These are phyloP conservation scores for Candida tammaniensis DNA, from an alignment of 805 yeast genomes.

Conservation along the genomic window DNA sequence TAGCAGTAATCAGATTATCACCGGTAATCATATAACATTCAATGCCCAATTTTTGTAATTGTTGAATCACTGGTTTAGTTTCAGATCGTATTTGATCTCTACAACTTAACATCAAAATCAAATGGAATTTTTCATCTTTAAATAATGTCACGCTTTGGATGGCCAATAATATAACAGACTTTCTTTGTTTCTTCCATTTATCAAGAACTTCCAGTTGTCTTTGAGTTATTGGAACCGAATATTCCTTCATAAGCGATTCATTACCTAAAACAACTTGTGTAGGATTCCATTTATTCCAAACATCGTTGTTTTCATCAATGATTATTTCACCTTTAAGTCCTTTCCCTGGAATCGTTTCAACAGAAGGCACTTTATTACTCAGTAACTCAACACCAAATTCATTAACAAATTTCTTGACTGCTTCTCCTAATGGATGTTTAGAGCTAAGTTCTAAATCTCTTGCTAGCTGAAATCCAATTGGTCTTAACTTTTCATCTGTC, in stretches of 20 bases:
- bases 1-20: constrained; percentile 65
- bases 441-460: constrained; percentile 62
- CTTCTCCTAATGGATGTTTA: constrained; percentile 65
- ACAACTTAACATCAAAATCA: constrained; percentile 52
- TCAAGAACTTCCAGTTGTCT: constrained; percentile 34
- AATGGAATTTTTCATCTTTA: constrained; percentile 28
- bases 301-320: constrained; percentile 12
- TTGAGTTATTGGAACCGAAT: constrained; percentile 34
- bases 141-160: constrained; percentile 27
- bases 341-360: constrained; percentile 56
- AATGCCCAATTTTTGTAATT: constrained; percentile 41
- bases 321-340: constrained; percentile 51
- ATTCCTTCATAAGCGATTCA: constrained; percentile 54
- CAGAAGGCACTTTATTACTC: constrained; percentile 41
- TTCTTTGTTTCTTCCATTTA: constrained; percentile 61
- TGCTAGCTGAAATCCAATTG: constrained; percentile 43
- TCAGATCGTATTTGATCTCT: constrained; percentile 63
- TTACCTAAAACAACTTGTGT: constrained; percentile 53
- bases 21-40: constrained; percentile 78
- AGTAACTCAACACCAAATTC: constrained; percentile 23
- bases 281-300: constrained; percentile 34
- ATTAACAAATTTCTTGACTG: constrained; percentile 40
- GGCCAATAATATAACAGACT: constrained; percentile 61
- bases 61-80: constrained; percentile 46
- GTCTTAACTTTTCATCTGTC: constrained; percentile 13